phyloP scores from a whole-genome alignment of 495 filamentous ascomycete species.

The Jackrogersella multiformis region DNA sequence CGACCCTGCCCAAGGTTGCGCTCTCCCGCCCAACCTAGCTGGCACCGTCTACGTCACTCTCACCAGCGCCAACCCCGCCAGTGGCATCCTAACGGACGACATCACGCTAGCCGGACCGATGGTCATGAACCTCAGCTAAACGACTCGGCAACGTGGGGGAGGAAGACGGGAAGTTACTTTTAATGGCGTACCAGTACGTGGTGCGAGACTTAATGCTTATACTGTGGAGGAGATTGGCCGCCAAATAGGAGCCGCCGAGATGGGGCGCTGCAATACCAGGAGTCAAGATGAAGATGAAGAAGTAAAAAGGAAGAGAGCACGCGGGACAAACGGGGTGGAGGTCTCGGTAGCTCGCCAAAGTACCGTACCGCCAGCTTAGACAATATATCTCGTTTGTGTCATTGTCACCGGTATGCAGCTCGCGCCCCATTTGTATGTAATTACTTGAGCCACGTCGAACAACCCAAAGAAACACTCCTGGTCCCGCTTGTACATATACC shows the following conservation, averaged over 20 bases:
- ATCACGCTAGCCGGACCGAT: slow-evolving; percentile 62
- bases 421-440: slow-evolving; percentile 24
- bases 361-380: slow-evolving; percentile 42
- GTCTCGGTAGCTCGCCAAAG: slow-evolving; percentile 39
- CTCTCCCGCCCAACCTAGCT: slow-evolving; percentile 59
- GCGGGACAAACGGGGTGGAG: slow-evolving; percentile 24
- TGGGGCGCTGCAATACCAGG: slow-evolving; percentile 10
- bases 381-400: slow-evolving; percentile 42
- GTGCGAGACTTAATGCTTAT: slow-evolving; percentile 22
- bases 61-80: slow-evolving; percentile 54
- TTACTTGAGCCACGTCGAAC: background rate
- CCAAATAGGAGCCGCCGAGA: slow-evolving; percentile 5
- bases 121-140: slow-evolving; percentile 61
- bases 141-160: background rate
- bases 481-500: slow-evolving; percentile 29
- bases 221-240: background rate
- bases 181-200: slow-evolving; percentile 16
- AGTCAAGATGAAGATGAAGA: background rate
- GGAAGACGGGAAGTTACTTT: slow-evolving; percentile 8
- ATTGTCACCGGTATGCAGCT: slow-evolving; percentile 16
- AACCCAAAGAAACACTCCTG: background rate
- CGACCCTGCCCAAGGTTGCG: slow-evolving; percentile 56
- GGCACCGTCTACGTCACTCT: slow-evolving; percentile 65
- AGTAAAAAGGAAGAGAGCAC: slow-evolving; percentile 17
- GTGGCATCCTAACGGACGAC: slow-evolving; percentile 58